A percentile compares a stretch with the other conserved stretches of the same genome.
phyloP scores from a whole-genome alignment of 352 stramenopile species.

The Elongisporangium undulatum region DNA sequence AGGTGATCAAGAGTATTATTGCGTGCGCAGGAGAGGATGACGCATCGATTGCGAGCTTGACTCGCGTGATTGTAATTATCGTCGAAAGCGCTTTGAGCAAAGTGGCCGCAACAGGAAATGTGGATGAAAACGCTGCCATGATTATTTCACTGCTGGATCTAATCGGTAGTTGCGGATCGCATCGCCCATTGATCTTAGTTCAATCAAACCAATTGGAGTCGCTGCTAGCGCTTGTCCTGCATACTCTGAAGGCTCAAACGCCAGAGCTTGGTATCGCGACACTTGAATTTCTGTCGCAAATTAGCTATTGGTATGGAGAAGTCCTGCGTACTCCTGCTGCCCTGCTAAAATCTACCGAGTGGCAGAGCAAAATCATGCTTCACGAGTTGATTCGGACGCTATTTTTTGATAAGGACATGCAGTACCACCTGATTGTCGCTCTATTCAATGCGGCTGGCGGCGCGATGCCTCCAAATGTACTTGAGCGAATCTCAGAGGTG shows the following conservation, averaged over 20 bases:
- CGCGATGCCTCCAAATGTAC: constrained; percentile 48
- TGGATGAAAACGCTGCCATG: constrained; percentile 51
- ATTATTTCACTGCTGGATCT: constrained; percentile 55
- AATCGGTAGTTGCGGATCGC: constrained; percentile 44
- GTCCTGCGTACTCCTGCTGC: constrained; percentile 53
- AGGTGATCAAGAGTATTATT: constrained; percentile 70
- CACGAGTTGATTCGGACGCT: constrained; percentile 60
- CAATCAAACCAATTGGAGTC: constrained; percentile 63
- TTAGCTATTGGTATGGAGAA: constrained; percentile 68
- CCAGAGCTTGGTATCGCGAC: constrained; percentile 54
- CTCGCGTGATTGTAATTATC: constrained; percentile 61
- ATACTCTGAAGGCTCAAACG: constrained; percentile 61
- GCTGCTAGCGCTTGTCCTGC: constrained; percentile 49
- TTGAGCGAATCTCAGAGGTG: constrained; percentile 65
- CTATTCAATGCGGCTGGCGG: constrained; percentile 63
- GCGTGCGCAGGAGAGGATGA: constrained; percentile 55
- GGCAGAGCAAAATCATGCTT: constrained; percentile 49
- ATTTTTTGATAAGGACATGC: constrained; percentile 79
- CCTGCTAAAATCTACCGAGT: constrained; percentile 39
- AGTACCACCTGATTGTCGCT: constrained; percentile 62
- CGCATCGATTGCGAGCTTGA: constrained; percentile 49
- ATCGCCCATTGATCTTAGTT: constrained; percentile 58
- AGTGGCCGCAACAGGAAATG: constrained; percentile 35
- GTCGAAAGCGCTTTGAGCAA: constrained; percentile 48
- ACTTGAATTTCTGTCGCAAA: constrained; percentile 56